Evolutionary conservation across 805 yeast species (phyloP).

Genomic region (Candida pseudoglaebosa): DNA sequence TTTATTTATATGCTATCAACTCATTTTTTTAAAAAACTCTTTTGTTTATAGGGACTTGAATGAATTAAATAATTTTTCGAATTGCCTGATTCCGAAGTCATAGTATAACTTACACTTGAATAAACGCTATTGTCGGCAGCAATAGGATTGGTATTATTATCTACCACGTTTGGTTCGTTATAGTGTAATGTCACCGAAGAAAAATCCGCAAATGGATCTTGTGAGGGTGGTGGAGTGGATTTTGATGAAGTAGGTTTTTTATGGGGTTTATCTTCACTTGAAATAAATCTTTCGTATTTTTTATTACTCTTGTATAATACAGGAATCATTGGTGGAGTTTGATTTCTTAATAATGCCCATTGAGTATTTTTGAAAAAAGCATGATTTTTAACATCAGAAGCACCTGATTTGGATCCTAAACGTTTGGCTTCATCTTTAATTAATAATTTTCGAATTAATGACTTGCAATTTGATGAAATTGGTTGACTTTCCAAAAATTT

Average conservation of each 20-base stretch:
- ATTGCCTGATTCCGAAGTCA: slow-evolving; percentile 23
- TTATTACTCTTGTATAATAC: slow-evolving; percentile 45
- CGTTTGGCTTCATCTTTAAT: slow-evolving; percentile 87
- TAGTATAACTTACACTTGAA: slow-evolving; percentile 55
- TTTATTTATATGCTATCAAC: no score
- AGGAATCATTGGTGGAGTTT: slow-evolving; percentile 95
- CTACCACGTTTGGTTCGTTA: slow-evolving; percentile 41
- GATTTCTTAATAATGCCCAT: slow-evolving; percentile 93
- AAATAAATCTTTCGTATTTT: slow-evolving; percentile 15
- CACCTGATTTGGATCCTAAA: slow-evolving; percentile 89
- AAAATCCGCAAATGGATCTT: slow-evolving; percentile 81
- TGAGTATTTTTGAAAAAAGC: slow-evolving; percentile 86
- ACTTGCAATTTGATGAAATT: slow-evolving; percentile 72
- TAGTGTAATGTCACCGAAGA: slow-evolving; percentile 84
- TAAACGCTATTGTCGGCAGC: slow-evolving; percentile 37
- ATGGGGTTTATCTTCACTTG: slow-evolving; percentile 18
- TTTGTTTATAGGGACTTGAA: slow-evolving; percentile 19
- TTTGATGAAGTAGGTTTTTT: slow-evolving; percentile 12
- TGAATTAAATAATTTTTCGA: slow-evolving; percentile 8
- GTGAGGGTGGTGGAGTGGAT: slow-evolving; percentile 19
- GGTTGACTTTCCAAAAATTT: slow-evolving; percentile 66
- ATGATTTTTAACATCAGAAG: slow-evolving; percentile 89
- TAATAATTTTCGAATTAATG: slow-evolving; percentile 72
- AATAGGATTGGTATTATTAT: slow-evolving; percentile 24
- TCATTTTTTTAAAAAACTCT: slow-evolving; percentile 28